Evolutionary conservation across 179 eudicot species (phyloP), one percentile per base, ranked within the genome.

Genomic region (Nepenthes alata): DNA sequence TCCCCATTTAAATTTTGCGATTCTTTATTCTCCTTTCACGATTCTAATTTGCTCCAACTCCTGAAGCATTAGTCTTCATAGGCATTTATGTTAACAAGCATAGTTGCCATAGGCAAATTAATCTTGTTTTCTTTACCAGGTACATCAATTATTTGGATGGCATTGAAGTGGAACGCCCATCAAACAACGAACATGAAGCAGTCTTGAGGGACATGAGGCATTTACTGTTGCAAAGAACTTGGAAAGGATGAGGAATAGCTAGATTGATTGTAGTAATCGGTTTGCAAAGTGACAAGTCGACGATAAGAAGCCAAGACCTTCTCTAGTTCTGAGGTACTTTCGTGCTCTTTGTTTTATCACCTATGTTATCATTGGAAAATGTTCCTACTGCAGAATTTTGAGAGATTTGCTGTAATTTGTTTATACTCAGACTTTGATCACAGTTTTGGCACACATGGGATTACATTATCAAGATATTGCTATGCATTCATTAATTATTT

Each of bases 141-240:
- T 62, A 89, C 98, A 37, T 91, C 98, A 51, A 86, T 89, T 35
- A 58, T 81, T 70, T 91, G 96, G 98, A 91, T 89, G 96, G 63
- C 83, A 58, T 70, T 89, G 78, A 84, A 86, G 74, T 91, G 98
- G 98, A 84, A 89, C 74, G 66, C 83, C 16, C 89, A 81, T 62
- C 72, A 75, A 63, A 77, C 51, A 53, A 51, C 55, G 5, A 37
- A 73, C 39, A 11, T 68, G 62, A 82, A 81, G 76, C 73, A 63
- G 36, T 34, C 11, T 53, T 62, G n/a, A 50, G 53, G 5, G n/a
- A 11, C 5, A 50, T 50, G 4, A 3, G 53, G n/a, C 13, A 50
- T 50, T 50, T 13, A 11, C 25, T 2, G n/a, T 50, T 11, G 5
- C 53, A 50, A 11, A 13, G 13, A 6, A 4, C 0, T 11, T 11